Conservation (phyloP, 192 early-diverging fungal genomes). For the Phycomyces blakesleeanus region DNA sequence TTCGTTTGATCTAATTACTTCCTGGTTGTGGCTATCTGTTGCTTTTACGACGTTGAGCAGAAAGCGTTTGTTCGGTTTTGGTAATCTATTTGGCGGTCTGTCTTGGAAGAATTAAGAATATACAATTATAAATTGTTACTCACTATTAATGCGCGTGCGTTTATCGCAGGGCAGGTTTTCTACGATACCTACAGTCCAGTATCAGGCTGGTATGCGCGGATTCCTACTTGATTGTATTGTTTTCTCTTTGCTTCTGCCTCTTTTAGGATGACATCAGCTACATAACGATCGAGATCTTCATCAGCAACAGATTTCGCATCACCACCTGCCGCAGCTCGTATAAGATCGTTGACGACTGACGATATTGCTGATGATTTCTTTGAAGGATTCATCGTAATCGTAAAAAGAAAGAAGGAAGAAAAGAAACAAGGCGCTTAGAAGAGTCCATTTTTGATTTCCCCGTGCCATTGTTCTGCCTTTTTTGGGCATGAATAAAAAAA, state of each 20-base stretch:
- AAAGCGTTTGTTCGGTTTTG: slow-evolving; percentile 58
- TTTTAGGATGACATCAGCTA: slow-evolving; percentile 49
- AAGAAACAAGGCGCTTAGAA: too few relatives aligned
- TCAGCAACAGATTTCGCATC: slow-evolving; percentile 31
- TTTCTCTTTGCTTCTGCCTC: slow-evolving; percentile 39
- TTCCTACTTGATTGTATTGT: slow-evolving; percentile 36
- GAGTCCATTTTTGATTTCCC: too few relatives aligned
- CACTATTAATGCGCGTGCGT: background rate
- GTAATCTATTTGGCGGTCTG: slow-evolving; percentile 38
- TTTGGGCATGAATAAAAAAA: too few relatives aligned
- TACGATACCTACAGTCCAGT: slow-evolving; percentile 18
- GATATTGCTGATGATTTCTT: background rate
- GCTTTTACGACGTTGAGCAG: slow-evolving; percentile 51
- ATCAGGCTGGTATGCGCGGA: slow-evolving; percentile 36
- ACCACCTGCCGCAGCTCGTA: slow-evolving; percentile 47
- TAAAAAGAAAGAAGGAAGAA: too few relatives aligned
- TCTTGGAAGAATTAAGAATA: slow-evolving; percentile 13
- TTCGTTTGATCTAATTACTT: slow-evolving; percentile 44
- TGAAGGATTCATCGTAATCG: background rate
- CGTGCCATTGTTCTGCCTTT: too few relatives aligned
- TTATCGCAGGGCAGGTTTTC: background rate
- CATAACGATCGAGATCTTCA: slow-evolving; percentile 53
- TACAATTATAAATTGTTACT: background rate
- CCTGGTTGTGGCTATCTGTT: slow-evolving; percentile 52
- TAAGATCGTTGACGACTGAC: slow-evolving; percentile 34